Percentiles rank a stretch among this genome's conserved stretches.
These are phyloP conservation scores for Athelia sp. DNA, from an alignment of 1,284 basidiomycete genomes.

Conservation along the genomic window DNA sequence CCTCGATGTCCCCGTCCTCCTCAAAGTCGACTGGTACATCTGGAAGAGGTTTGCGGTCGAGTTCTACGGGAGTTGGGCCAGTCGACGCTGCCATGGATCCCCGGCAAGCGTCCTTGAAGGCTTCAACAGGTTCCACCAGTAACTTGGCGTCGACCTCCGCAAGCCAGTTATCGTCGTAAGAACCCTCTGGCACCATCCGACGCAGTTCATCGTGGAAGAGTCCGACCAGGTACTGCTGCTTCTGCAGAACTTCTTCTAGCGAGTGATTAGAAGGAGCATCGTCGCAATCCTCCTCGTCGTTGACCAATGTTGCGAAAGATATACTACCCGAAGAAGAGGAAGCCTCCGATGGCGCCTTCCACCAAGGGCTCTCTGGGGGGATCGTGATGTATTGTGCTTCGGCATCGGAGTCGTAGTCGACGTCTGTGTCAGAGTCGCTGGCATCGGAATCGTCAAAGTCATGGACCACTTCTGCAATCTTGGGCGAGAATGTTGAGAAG, in stretches of 20 bases:
- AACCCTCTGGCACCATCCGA: not conserved
- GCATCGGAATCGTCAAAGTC: not conserved
- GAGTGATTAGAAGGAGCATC: not conserved
- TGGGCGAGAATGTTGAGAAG: not conserved
- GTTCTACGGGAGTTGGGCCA: not conserved
- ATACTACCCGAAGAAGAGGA: not conserved
- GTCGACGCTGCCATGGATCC: not conserved
- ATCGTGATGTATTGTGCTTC: slow-evolving; percentile 1
- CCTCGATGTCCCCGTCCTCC: not conserved
- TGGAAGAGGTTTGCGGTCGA: not conserved
- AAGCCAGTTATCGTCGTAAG: not conserved
- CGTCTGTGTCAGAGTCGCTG: slow-evolving; percentile 1
- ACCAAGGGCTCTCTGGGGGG: not conserved
- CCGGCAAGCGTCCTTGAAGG: not conserved
- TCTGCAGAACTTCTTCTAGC: not conserved
- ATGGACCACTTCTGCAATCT: not conserved
- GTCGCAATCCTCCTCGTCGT: not conserved
- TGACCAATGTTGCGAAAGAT: not conserved
- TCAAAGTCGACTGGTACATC: slow-evolving; percentile 1
- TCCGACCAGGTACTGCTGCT: not conserved
- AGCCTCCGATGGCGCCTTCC: not conserved
- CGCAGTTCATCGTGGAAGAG: not conserved
- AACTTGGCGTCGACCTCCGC: not conserved
- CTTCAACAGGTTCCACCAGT: not conserved
- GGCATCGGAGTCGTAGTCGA: slow-evolving; percentile 1